A percentile compares a stretch with the other conserved stretches of the same genome.
These are phyloP conservation scores for Fusarium nanum DNA, from an alignment of 2,329 filamentous ascomycete genomes.

Conservation along the genomic window DNA sequence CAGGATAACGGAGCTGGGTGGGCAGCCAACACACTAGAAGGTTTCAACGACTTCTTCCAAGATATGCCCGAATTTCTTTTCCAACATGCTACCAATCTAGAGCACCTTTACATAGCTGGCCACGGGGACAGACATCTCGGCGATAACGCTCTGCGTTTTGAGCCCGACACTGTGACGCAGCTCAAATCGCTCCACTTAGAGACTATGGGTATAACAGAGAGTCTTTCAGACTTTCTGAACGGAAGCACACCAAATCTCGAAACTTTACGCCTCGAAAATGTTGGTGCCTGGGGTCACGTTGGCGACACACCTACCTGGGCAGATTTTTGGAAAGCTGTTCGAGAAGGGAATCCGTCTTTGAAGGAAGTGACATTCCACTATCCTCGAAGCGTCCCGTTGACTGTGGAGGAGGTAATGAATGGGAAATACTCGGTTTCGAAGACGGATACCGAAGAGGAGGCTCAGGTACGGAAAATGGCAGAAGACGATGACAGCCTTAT, in stretches of 20 bases:
- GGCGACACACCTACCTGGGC: neutral
- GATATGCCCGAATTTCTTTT: neutral
- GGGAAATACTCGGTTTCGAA: neutral
- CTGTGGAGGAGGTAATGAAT: neutral
- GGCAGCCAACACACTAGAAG: neutral
- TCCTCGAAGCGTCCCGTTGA: neutral
- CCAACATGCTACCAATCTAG: neutral
- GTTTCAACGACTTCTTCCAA: conserved; percentile 1
- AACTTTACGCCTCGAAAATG: neutral
- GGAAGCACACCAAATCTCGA: neutral
- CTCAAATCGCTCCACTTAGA: neutral
- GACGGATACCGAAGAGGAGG: neutral
- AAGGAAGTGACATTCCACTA: neutral
- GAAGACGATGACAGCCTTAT: neutral
- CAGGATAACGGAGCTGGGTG: neutral
- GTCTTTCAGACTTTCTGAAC: neutral
- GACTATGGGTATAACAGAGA: neutral
- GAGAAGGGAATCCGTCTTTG: neutral
- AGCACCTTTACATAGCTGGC: neutral
- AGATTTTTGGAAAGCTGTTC: conserved; percentile 1
- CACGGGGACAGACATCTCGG: neutral
- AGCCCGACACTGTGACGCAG: neutral
- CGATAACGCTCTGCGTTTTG: neutral
- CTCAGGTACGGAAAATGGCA: neutral
- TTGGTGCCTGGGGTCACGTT: neutral